Conservation (phyloP, 345 rosid genomes). For the Cardamine resedifolia region DNA sequence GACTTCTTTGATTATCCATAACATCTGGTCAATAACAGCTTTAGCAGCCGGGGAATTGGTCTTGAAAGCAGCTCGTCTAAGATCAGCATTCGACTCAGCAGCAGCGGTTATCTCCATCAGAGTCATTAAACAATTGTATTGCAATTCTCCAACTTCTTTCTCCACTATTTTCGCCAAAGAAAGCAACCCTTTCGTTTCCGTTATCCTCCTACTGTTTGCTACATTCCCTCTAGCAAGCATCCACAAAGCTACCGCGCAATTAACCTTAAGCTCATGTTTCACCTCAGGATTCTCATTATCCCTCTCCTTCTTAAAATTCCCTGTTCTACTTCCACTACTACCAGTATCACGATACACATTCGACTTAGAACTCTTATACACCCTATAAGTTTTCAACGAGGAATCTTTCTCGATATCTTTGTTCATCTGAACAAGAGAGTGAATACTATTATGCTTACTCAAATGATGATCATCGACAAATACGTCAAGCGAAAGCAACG, state of each 20-base stretch:
- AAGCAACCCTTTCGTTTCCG: constrained; percentile 93
- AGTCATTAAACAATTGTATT: constrained; percentile 77
- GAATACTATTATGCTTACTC: constrained; percentile 71
- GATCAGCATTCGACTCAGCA: constrained; percentile 70
- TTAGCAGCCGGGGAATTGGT: constrained; percentile 88
- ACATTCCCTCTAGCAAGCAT: constrained; percentile 79
- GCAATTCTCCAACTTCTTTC: constrained; percentile 64
- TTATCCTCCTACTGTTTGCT: constrained; percentile 65
- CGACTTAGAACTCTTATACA: constrained; percentile 45
- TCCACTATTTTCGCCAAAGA: constrained; percentile 85
- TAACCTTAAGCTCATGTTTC: constrained; percentile 60
- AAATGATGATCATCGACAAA: constrained; percentile 49
- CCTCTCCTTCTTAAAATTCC: constrained; percentile 58
- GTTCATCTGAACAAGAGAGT: constrained; percentile 72
- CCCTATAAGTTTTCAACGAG: constrained; percentile 35
- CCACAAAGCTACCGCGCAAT: constrained; percentile 75
- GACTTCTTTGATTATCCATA: constrained; percentile 57
- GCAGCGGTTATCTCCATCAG: constrained; percentile 79
- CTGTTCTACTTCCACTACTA: constrained; percentile 40
- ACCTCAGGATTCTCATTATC: constrained; percentile 70
- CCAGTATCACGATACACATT: constrained; percentile 43
- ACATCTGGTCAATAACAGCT: constrained; percentile 79
- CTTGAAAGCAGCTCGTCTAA: constrained; percentile 79
- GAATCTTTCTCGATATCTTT: constrained; percentile 49
- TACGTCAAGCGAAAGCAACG: constrained; percentile 65